Conservation (phyloP, 2,329 filamentous ascomycete species). For the Endothia cerciana region DNA sequence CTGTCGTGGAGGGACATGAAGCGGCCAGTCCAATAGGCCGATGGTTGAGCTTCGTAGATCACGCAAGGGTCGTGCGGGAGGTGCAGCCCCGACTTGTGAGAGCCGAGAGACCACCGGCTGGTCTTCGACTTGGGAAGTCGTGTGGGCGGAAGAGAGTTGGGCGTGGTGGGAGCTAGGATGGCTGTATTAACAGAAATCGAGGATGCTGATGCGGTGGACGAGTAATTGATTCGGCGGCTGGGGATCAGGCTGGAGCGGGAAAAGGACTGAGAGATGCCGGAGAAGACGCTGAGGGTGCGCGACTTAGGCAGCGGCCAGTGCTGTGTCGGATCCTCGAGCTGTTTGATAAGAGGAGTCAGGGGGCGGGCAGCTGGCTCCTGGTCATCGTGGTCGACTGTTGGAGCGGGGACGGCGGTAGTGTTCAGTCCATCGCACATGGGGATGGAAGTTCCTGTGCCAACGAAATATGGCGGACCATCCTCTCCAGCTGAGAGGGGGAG, state of each 20-base stretch:
- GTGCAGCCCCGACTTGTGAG: conserved; percentile 26
- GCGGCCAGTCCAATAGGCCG: conserved; percentile 65
- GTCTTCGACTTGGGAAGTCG: conserved; percentile 16
- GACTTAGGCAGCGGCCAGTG: conserved; percentile 21
- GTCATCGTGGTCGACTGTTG: not conserved
- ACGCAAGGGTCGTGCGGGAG: conserved; percentile 33
- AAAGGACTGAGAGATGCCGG: conserved; percentile 24
- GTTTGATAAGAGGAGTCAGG: not conserved
- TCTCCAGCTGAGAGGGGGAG: not conserved
- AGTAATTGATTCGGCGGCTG: conserved; percentile 16
- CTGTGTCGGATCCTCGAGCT: conserved; percentile 9
- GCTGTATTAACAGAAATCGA: conserved; percentile 22
- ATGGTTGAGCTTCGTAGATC: conserved; percentile 49
- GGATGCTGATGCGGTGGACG: conserved; percentile 22
- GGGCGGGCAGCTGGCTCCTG: conserved; percentile 3
- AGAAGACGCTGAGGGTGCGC: conserved; percentile 24
- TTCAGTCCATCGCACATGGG: not conserved
- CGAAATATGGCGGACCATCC: not conserved
- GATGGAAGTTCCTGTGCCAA: not conserved
- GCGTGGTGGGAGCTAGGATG: not conserved
- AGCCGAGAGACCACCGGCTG: conserved; percentile 17
- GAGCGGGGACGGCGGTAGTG: not conserved
- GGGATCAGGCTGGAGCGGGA: conserved; percentile 23
- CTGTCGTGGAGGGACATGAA: conserved; percentile 61
- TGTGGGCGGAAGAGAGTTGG: not conserved